A percentile compares a stretch with the other conserved stretches of the same genome.
Conservation (phyloP, 345 rosid species). For the Camelina hispida region DNA sequence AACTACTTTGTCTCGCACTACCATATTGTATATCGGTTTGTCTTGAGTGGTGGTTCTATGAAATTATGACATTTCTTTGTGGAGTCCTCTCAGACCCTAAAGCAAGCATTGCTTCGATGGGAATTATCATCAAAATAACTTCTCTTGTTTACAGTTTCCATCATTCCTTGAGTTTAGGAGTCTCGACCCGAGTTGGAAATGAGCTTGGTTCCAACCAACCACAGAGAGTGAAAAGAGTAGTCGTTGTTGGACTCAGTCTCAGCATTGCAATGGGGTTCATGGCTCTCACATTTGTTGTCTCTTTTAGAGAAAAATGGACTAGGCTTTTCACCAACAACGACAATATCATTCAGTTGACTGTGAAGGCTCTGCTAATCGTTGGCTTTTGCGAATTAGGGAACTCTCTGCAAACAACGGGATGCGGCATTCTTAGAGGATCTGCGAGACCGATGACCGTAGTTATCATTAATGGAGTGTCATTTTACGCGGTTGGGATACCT, state of each 20-base stretch:
- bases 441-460: too few relatives aligned
- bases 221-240: constrained; percentile 23
- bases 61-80: constrained; percentile 30
- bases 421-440: neutral
- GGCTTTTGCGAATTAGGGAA: constrained; percentile 40
- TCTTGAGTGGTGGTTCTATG: constrained; percentile 39
- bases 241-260: constrained; percentile 35
- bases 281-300: constrained; percentile 24
- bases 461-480: too few relatives aligned
- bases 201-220: constrained; percentile 30
- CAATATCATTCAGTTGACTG: neutral
- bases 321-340: constrained; percentile 8
- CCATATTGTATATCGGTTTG: constrained; percentile 24
- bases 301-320: constrained; percentile 30
- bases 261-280: constrained; percentile 35
- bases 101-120: constrained; percentile 35
- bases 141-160: constrained; percentile 34
- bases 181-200: constrained; percentile 30
- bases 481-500: too few relatives aligned
- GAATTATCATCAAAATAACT: constrained; percentile 31
- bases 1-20: neutral
- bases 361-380: constrained; percentile 26
- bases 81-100: constrained; percentile 11
- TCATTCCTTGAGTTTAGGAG: constrained; percentile 24
- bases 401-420: constrained; percentile 36